These are phyloP conservation scores for Adansonia gregorii DNA, from an alignment of 441 rosid species.

Conservation along the genomic window DNA sequence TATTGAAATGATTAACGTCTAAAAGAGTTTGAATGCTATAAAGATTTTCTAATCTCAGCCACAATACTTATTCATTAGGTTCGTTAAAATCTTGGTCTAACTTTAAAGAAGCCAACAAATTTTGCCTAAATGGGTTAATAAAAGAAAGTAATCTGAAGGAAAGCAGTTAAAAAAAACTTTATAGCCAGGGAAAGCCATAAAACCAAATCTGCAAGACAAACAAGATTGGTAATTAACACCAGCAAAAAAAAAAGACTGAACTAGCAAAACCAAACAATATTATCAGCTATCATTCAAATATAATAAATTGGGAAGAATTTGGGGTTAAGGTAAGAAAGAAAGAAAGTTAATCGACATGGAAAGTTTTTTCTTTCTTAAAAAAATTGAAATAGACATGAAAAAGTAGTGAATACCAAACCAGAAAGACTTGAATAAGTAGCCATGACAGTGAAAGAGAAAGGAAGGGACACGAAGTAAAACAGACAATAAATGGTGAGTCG, in stretches of 20 bases:
- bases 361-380: neutral
- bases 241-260: neutral
- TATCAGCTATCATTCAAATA: slow-evolving; percentile 1
- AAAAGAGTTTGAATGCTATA: slow-evolving; percentile 1
- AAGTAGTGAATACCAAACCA: neutral
- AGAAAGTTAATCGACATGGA: neutral
- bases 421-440: neutral
- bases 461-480: neutral
- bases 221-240: neutral
- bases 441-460: neutral
- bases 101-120: slow-evolving; percentile 2
- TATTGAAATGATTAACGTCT: neutral
- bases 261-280: slow-evolving; percentile 17
- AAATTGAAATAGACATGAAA: neutral
- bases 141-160: neutral
- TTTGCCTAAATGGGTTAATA: slow-evolving; percentile 1
- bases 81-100: neutral
- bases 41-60: neutral
- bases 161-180: slow-evolving; percentile 2
- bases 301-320: neutral
- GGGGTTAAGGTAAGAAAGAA: neutral
- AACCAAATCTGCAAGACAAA: neutral
- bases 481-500: neutral
- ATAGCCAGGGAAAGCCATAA: neutral
- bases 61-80: neutral